Evolutionary conservation across 495 filamentous ascomycete species (phyloP), one percentile per base, ranked within the genome.

Genomic region (Penicillium goetzii): DNA sequence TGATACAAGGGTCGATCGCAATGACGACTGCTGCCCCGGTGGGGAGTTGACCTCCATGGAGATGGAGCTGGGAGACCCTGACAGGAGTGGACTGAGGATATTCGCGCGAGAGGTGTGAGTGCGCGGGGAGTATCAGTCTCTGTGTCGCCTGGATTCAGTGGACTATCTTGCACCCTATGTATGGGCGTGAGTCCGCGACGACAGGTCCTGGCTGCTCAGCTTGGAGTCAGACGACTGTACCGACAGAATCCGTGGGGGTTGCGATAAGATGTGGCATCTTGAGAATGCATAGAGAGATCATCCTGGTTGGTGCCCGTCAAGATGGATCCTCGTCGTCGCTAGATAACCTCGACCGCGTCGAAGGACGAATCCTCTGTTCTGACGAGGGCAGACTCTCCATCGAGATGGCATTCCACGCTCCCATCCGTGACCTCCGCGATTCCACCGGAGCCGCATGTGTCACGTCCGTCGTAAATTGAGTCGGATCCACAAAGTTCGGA

Each of bases 401-500:
- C 6, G 77, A 80, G 17, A 77, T 64, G 7, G 58, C 63, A 23
- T 70, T 69, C 76, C 73, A 77, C 1, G 66, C 64, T 5, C 63
- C 57, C 30, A 64, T 59, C 28, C 66, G 33, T 28, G 59, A 43
- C 45, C 58, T 23, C 4, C 69, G 69, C 6, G 49, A 36, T n/a
- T 68, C 56, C 3, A 47, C 15, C 0, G 73, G 76, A 15, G 69
- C 64, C 1, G 76, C 77, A 59, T 72, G 78, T 0, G 78, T 80
- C 12, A 80, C 69, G 59, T 80, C 78, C 10, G 71, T 64, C 3
- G 70, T 74, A 17, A 80, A 56, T 41, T 78, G 69, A 9, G 71
- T 64, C 10, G 78, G 78, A 47, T 80, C 71, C 33, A 80, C 78
- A 28, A 80, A 80, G 14, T 67, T 69, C 0, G 76, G 78, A 43